Evolutionary conservation across 1,284 basidiomycete genomes (phyloP), one percentile per base, ranked within the genome.

Genomic region (Irpex sp.): DNA sequence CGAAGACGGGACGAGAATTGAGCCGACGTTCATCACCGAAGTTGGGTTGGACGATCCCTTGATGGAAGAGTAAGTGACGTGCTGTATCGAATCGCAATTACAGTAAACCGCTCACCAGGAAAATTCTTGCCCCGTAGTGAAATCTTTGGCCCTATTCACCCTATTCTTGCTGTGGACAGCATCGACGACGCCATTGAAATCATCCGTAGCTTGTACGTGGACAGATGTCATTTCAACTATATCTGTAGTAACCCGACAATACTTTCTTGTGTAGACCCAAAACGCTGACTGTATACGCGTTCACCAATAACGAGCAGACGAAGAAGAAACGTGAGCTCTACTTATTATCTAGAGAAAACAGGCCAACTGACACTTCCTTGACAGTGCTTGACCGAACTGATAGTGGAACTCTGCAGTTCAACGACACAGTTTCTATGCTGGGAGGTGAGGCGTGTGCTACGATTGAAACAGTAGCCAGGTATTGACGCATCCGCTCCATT

Each of bases 81-180:
- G n/a, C n/a, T n/a, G n/a, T n/a, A n/a, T n/a, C n/a, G n/a, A n/a
- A n/a, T n/a, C n/a, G n/a, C n/a, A n/a, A n/a, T n/a, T n/a, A n/a
- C n/a, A n/a, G n/a, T n/a, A n/a, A n/a, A 19, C 45, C 33, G 12
- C 52, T 14, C 12, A 28, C 5, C 18, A 18, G 16, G 6, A 54
- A 28, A 33, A 12, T 36, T 21, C 39, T 45, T 23, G 9, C n/a
- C 9, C 18, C n/a, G n/a, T 42, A 83, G 82, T 55, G 87, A 90
- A 70, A 74, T 87, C 9, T 89, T 91, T 69, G 90, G 87, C 0
- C 88, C 89, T 0, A 71, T 91, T 19, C 71, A 91, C 2, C 82
- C 87, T 5, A 80, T 92, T 57, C 69, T 90, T 4, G 77, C 85
- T 1, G 79, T 90, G 10, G 80, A 82, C 57, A 73, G 76, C 61